Evolutionary conservation across 2,329 filamentous ascomycete species (phyloP), one percentile per base, ranked within the genome.

Genomic region (Exophiala alcalophila): DNA sequence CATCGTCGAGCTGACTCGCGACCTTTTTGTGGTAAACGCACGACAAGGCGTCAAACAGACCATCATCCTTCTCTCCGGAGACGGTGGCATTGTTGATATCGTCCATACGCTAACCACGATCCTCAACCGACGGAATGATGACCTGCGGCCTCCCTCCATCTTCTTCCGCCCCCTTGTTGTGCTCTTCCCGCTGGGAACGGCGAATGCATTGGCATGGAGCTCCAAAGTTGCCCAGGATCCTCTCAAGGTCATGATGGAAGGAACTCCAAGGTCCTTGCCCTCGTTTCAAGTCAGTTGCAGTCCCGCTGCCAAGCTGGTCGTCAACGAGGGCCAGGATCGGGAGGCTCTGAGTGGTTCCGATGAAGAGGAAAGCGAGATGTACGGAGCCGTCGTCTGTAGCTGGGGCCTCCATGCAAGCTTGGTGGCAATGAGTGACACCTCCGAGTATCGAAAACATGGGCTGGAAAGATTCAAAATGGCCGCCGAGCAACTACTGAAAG

Each of bases 351-450:
- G 35, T 8, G 40, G 42, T 10, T 32, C 25, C 6, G 44, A 49
- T 9, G 49, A 45, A 12, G 27, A 46, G 11, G 44, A 47, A 11
- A 33, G 21, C 9, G 30, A 43, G 15, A 57, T 76, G 2, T 77
- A 84, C 57, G 90, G 88, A 18, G 84, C 84, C 16, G 87, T 96
- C 15, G 90, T 97, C 2, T 83, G 83, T 30, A 92, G 85, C 62
- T 94, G 94, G 76, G 91, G 86, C 14, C 80, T 97, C 58, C 91
- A 97, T 59, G 86, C 90, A 20, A 81, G 83, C 28, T 74, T 97
- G 3, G 88, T 97, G 15, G 89, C 86, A 56, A 89, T 96, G 67
- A 92, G 86, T 63, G 91, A 97, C 63, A 94, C 90, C 0, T 71
- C 78, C 0, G 83, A 80, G 52, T 91, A 91, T 64, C 83, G 91